Evolutionary conservation across 345 rosid species (phyloP).

Genomic region (Barbarea vulgaris): DNA sequence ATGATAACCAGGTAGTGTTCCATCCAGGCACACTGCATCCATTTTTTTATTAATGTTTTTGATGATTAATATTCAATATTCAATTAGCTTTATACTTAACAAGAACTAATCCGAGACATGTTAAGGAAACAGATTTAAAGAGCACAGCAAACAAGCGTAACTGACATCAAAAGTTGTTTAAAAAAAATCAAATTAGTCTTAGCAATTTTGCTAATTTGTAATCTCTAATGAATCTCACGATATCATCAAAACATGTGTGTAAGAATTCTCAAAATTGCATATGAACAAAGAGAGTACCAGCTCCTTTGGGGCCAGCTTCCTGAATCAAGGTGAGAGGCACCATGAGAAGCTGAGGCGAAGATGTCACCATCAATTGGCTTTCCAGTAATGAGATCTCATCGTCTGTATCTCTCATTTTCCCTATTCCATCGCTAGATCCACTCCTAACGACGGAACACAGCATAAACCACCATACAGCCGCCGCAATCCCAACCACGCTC

Average conservation of each 20-base stretch:
- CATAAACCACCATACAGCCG: conserved; percentile 9
- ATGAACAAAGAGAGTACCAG: conserved; percentile 48
- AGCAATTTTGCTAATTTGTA: background rate
- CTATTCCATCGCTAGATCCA: conserved; percentile 50
- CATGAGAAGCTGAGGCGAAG: conserved; percentile 53
- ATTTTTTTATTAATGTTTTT: background rate
- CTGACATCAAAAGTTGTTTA: background rate
- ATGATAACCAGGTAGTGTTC: conserved; percentile 90
- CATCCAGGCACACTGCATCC: conserved; percentile 78
- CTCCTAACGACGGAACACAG: conserved; percentile 29
- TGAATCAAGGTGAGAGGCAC: conserved; percentile 81
- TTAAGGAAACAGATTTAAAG: background rate
- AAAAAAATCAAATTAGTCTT: background rate
- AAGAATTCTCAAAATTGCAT: background rate
- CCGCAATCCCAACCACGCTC: background rate
- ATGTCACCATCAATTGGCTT: conserved; percentile 24
- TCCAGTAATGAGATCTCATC: conserved; percentile 43
- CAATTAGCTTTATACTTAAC: background rate
- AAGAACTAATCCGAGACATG: background rate
- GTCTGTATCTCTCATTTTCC: conserved; percentile 38
- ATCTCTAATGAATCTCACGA: no score
- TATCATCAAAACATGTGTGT: no score
- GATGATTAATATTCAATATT: background rate
- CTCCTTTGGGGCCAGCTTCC: conserved; percentile 84
- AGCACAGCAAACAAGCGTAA: background rate